Base-by-base conservation (phyloP, 2,329 filamentous ascomycete genomes). In the Aspergillus chevalieri region DNA sequence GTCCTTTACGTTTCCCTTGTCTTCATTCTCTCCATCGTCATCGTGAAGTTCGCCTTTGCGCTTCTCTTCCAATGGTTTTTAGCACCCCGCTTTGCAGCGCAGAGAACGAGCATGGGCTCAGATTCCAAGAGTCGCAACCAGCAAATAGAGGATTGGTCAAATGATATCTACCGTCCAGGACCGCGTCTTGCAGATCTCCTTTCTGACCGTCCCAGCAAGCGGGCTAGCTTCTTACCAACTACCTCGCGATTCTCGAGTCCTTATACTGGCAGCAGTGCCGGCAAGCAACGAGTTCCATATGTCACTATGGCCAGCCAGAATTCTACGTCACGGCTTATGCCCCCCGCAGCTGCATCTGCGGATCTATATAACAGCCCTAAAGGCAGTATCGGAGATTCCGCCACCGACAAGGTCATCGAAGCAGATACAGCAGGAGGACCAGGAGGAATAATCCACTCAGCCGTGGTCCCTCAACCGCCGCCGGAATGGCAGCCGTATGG, bases 401-500 rank as follows among this genome's bases (percentile, higher is more conserved):
- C 74, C 44, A 67, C 71, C 38, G 75, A 75, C 47, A 64, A 60
- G 38, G 65, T 67, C 15, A 72, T 68, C 39, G 62, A 65, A 24
- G 74, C 71, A 52, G 60, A 68, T 19, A 64, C 59, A 21, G 72
- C 64, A 10, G 75, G 71, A 53, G 91, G 91, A 6, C 89, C 92
- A 6, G 84, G 89, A 30, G 92, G 91, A n/a, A 95, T 96, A 67
- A 94, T 97, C 49, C 92, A 97, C 66, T 91, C 96, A 68, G 81
- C 88, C 36, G 93, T 98, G 38, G 91, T 98, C 44, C 92, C 94
- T 26, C 93, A 98, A 65, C 93, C 93, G 34, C 93, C 93, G 7
- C 85, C 91, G 2, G 93, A 98, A 69, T 98, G 91, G 86, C 91
- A 96, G 74, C 93, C 93, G 0, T 97, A 95, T 66, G 93, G 92